These are phyloP conservation scores for Eucalyptus curtisii DNA, from an alignment of 345 rosid species.

Conservation along the genomic window DNA sequence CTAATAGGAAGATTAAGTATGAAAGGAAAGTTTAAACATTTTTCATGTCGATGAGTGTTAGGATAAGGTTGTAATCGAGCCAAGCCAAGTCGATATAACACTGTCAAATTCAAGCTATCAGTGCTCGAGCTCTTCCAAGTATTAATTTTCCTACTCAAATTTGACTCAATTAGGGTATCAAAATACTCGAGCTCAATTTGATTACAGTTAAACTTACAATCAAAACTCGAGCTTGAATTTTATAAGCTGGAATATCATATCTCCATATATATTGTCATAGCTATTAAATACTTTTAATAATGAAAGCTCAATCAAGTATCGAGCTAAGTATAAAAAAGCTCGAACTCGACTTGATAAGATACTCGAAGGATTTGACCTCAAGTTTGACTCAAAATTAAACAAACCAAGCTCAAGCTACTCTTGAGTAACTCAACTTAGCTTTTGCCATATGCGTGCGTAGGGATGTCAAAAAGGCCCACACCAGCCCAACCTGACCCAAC, in stretches of 20 bases:
- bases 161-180: background rate
- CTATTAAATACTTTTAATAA: background rate
- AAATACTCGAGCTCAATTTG: too few species aligned
- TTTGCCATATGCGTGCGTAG: background rate
- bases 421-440: background rate
- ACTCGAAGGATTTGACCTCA: background rate
- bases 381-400: background rate
- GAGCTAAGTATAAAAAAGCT: background rate
- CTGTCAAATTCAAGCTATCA: background rate
- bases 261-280: background rate
- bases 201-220: too few species aligned
- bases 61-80: background rate
- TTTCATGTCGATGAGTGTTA: background rate
- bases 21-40: background rate
- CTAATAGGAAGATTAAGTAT: background rate
- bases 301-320: background rate
- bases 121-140: background rate
- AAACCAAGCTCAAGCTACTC: background rate
- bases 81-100: rapidly evolving
- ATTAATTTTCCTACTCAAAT: background rate
- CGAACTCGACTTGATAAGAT: background rate
- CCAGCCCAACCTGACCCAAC: rapidly evolving
- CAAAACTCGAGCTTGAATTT: background rate
- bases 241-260: background rate
- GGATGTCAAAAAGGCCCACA: too few species aligned